Evolutionary conservation across 1,284 basidiomycete genomes (phyloP).

Genomic region (Entoloma clypeatum): DNA sequence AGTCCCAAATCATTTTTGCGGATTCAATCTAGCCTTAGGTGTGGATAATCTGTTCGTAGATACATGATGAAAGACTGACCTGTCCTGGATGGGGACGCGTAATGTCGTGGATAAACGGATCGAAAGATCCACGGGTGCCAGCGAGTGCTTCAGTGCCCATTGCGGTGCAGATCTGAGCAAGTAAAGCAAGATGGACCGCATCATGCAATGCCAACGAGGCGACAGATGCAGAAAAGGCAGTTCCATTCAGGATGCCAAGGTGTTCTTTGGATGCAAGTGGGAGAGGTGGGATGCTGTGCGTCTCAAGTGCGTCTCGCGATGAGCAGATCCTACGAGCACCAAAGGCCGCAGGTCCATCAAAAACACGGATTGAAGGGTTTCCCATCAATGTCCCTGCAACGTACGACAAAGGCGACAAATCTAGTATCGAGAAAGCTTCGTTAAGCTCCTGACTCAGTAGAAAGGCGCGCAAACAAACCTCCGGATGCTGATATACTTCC

Average conservation of each 20-base stretch:
- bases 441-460: constrained; percentile 6
- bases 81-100: constrained; percentile 88
- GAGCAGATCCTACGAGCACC: constrained; percentile 54
- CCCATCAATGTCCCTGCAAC: constrained; percentile 78
- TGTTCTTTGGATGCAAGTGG: constrained; percentile 78
- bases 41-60: background rate
- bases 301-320: constrained; percentile 62
- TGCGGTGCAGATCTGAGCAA: constrained; percentile 77
- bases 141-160: constrained; percentile 81
- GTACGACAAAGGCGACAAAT: constrained; percentile 78
- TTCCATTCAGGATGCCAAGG: constrained; percentile 78
- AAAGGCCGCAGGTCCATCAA: constrained; percentile 51
- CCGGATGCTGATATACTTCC: constrained; percentile 83
- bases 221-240: constrained; percentile 73
- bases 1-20: constrained; percentile 63
- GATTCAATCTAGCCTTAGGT: constrained; percentile 51
- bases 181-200: constrained; percentile 65
- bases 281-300: constrained; percentile 65
- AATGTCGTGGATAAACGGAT: constrained; percentile 75
- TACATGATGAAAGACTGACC: constrained; percentile 28
- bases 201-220: constrained; percentile 67
- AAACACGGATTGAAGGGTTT: constrained; percentile 77
- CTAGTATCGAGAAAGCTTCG: constrained; percentile 34
- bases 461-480: constrained; percentile 39
- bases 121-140: constrained; percentile 70